Evolutionary conservation across 2,329 filamentous ascomycete species (phyloP).

Genomic region (Tolypocladium capitatum): DNA sequence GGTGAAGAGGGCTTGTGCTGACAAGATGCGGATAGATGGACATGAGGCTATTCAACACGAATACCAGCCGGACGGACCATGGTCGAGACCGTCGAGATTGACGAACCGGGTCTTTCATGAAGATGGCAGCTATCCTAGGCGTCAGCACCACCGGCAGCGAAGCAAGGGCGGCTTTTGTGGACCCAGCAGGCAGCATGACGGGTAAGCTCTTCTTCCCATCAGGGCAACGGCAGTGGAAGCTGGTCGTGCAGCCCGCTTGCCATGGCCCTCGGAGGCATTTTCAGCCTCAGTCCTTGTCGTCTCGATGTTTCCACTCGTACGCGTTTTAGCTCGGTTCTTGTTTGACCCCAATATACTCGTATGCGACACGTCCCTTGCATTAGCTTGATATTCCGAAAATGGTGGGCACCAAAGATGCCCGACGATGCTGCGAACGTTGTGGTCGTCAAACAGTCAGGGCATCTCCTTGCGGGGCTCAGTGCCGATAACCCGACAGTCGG

Average conservation of each 20-base stretch:
- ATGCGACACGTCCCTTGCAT: conserved; percentile 17
- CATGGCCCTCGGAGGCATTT: conserved; percentile 1
- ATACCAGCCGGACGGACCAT: conserved; percentile 45
- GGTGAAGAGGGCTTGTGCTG: too few relatives aligned
- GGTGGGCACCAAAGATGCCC: too few relatives aligned
- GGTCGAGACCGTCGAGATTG: conserved; percentile 37
- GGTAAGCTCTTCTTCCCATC: conserved; percentile 45
- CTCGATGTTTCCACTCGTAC: too few relatives aligned
- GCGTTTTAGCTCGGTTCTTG: too few relatives aligned
- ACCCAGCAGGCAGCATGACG: conserved; percentile 48
- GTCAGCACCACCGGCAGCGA: conserved; percentile 38
- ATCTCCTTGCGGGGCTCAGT: too few relatives aligned
- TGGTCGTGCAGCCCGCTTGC: neutral
- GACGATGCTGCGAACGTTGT: too few relatives aligned
- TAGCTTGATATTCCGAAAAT: too few relatives aligned
- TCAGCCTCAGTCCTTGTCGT: too few relatives aligned
- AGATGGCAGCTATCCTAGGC: conserved; percentile 45
- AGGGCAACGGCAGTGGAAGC: conserved; percentile 31
- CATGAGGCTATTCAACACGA: conserved; percentile 45
- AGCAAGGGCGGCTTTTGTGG: conserved; percentile 44
- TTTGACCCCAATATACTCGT: too few relatives aligned
- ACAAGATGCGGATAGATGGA: conserved; percentile 7
- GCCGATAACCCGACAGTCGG: too few relatives aligned
- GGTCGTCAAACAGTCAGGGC: too few relatives aligned
- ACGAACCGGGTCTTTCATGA: conserved; percentile 32